phyloP scores from a whole-genome alignment of 768 basidiomycete species.

The Suillus placidus region DNA sequence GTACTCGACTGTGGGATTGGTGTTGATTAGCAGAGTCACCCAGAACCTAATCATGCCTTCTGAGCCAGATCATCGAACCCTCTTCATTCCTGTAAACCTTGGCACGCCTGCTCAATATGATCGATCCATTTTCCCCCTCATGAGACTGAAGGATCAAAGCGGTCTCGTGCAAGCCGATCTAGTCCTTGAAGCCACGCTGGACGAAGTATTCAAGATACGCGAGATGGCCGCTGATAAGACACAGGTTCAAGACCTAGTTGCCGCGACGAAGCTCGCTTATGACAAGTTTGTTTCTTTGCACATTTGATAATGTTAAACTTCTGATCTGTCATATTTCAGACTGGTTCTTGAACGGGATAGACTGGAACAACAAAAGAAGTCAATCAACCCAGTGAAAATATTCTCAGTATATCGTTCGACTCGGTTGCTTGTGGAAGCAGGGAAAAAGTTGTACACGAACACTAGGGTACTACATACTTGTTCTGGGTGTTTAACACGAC shows the following conservation, averaged over 20 bases:
- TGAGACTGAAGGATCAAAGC: conserved; percentile 1
- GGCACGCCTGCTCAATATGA: conserved; percentile 13
- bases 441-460: conserved; percentile 5
- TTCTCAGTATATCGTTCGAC: conserved; percentile 11
- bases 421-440: conserved; percentile 12
- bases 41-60: neutral
- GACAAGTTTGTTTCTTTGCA: conserved; percentile 7
- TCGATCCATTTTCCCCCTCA: conserved; percentile 14
- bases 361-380: conserved; percentile 7
- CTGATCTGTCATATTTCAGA: neutral
- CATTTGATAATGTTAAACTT: neutral
- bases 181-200: conserved; percentile 18
- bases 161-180: conserved; percentile 1
- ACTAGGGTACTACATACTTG: conserved; percentile 14
- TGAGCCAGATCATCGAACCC: neutral
- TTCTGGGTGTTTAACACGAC: neutral
- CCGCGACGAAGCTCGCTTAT: conserved; percentile 7
- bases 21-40: too few species aligned
- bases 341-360: conserved; percentile 2
- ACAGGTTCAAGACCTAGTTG: neutral
- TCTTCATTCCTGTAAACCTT: conserved; percentile 8
- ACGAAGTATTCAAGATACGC: conserved; percentile 13
- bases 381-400: conserved; percentile 11
- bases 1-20: neutral
- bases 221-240: neutral